phyloP scores from a whole-genome alignment of 305 asterid genomes.

The Salvia sclarea region DNA sequence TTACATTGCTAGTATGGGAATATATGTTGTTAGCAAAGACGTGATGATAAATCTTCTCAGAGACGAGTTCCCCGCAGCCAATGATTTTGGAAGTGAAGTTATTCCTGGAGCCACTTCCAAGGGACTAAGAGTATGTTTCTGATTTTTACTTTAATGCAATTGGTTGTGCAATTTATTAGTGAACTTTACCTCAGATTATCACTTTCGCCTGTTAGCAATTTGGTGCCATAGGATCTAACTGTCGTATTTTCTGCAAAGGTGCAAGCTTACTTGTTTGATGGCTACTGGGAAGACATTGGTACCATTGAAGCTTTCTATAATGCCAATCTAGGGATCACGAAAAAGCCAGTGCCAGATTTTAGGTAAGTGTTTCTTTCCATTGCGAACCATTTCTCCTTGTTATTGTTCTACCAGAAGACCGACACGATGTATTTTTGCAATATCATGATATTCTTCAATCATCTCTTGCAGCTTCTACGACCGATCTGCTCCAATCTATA shows the following conservation, averaged over 20 bases:
- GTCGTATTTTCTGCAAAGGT: constrained; percentile 45
- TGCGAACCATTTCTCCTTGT: not conserved
- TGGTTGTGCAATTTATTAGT: constrained; percentile 1
- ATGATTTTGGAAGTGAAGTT: constrained; percentile 97
- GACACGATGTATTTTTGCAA: not conserved
- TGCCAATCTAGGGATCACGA: constrained; percentile 91
- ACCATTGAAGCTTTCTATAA: constrained; percentile 97
- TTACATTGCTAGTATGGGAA: constrained; percentile 93
- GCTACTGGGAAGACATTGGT: constrained; percentile 99
- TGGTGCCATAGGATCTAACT: constrained; percentile 29
- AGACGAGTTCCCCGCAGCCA: constrained; percentile 80
- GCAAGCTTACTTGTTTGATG: constrained; percentile 92
- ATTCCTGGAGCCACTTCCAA: constrained; percentile 86
- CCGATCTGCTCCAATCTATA: constrained; percentile 91
- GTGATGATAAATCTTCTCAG: constrained; percentile 74
- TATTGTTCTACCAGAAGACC: constrained; percentile 4
- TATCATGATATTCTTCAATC: constrained; percentile 25
- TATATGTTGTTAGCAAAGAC: constrained; percentile 88
- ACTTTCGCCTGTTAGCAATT: not conserved
- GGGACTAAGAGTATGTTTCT: constrained; percentile 69
- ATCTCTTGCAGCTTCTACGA: constrained; percentile 80
- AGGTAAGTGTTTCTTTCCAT: constrained; percentile 45
- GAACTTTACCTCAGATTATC: constrained; percentile 19
- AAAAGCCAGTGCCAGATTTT: constrained; percentile 93
- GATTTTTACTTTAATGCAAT: constrained; percentile 2